These are phyloP conservation scores for Stereum hirsutum DNA, from an alignment of 1,284 basidiomycete species.

Conservation along the genomic window DNA sequence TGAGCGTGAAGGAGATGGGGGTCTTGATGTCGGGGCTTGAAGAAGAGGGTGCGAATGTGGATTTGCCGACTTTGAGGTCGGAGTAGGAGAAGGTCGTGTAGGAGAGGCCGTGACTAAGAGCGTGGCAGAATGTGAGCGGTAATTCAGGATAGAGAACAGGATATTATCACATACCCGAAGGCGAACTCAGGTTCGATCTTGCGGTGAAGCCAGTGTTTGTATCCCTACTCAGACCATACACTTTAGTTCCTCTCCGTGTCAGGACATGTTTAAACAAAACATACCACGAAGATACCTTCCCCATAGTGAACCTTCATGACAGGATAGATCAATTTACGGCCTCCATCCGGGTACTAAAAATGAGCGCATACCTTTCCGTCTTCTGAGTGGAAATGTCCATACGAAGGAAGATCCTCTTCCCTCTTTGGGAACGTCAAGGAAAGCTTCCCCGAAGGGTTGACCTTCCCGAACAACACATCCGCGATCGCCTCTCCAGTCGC, in stretches of 20 bases:
- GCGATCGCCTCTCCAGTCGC: slow-evolving; percentile 68
- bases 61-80: slow-evolving; percentile 27
- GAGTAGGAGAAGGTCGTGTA: slow-evolving; percentile 62
- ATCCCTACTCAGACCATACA: slow-evolving; percentile 34
- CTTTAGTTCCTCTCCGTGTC: too few species aligned
- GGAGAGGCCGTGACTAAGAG: slow-evolving; percentile 60
- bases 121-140: slow-evolving; percentile 6
- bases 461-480: slow-evolving; percentile 63
- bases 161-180: slow-evolving; percentile 41
- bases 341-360: not conserved
- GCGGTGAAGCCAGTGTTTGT: slow-evolving; percentile 59
- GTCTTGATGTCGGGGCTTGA: slow-evolving; percentile 24
- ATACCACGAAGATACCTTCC: slow-evolving; percentile 51
- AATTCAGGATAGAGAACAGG: not conserved
- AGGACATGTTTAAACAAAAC: too few species aligned
- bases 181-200: slow-evolving; percentile 52
- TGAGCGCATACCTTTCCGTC: slow-evolving; percentile 47
- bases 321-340: too few species aligned
- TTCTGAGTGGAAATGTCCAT: slow-evolving; percentile 49
- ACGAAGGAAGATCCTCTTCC: slow-evolving; percentile 59
- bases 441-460: slow-evolving; percentile 65
- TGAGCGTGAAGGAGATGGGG: slow-evolving; percentile 34
- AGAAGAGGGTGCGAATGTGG: slow-evolving; percentile 18
- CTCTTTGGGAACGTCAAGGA: slow-evolving; percentile 59
- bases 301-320: slow-evolving; percentile 8